phyloP scores from a whole-genome alignment of 2,329 filamentous ascomycete species.

The Ascochyta pisi region DNA sequence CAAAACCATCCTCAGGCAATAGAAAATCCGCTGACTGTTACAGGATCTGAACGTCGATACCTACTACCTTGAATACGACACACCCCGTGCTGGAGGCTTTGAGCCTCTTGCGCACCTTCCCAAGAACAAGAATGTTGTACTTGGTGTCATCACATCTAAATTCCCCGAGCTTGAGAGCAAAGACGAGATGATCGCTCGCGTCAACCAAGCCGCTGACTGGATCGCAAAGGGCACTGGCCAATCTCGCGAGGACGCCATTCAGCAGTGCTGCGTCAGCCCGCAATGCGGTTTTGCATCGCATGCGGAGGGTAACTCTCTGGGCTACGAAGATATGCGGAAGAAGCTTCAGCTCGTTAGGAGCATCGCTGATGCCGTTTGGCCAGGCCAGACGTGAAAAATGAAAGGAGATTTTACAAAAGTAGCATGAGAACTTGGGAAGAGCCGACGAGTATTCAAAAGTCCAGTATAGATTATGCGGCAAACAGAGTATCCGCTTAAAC shows the following conservation, averaged over 20 bases:
- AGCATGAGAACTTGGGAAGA: not conserved
- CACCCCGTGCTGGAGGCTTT: constrained; percentile 56
- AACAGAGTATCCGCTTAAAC: too few relatives aligned
- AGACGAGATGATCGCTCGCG: constrained; percentile 55
- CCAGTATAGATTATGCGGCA: not conserved
- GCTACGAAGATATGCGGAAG: constrained; percentile 72
- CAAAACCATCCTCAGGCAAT: not conserved
- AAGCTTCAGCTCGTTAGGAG: constrained; percentile 74
- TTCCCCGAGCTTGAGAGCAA: constrained; percentile 56
- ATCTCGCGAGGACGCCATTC: constrained; percentile 70
- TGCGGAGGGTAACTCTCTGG: constrained; percentile 73
- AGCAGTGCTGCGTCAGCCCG: constrained; percentile 60
- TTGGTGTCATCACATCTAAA: constrained; percentile 57
- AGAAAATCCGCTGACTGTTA: constrained; percentile 3
- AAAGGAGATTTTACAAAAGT: not conserved
- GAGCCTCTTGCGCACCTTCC: constrained; percentile 55
- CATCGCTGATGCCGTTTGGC: constrained; percentile 77
- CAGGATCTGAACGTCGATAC: constrained; percentile 50
- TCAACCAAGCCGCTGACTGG: constrained; percentile 64
- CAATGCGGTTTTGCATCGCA: constrained; percentile 66
- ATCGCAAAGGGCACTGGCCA: constrained; percentile 72
- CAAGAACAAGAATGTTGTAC: constrained; percentile 56
- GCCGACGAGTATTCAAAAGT: not conserved
- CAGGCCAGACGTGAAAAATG: constrained; percentile 54
- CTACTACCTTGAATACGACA: constrained; percentile 56